Percentiles rank a stretch among this genome's conserved stretches.
phyloP scores from a whole-genome alignment of 208 protist genomes.

The Crithidia brevicula region DNA sequence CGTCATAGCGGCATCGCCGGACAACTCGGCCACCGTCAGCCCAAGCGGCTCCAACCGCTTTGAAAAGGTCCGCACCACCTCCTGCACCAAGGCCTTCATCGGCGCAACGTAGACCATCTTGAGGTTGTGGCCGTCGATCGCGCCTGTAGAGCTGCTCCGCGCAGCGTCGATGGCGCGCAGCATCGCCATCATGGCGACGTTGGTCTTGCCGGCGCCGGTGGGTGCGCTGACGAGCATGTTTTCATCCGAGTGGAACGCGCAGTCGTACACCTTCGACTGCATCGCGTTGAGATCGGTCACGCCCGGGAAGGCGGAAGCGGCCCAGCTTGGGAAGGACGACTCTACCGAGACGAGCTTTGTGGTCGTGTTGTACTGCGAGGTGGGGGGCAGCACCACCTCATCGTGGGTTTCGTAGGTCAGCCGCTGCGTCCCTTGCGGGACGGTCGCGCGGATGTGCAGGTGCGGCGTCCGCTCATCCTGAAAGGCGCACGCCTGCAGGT shows the following conservation, averaged over 20 bases:
- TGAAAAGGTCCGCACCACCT: slow-evolving; percentile 98
- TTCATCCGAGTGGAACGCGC: slow-evolving; percentile 93
- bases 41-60: slow-evolving; percentile 93
- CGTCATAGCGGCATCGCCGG: slow-evolving; percentile 97
- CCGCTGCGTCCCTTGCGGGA: slow-evolving; percentile 73
- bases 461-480: slow-evolving; percentile 85
- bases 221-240: slow-evolving; percentile 99
- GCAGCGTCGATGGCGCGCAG: slow-evolving; percentile 88
- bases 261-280: slow-evolving; percentile 95
- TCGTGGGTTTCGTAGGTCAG: slow-evolving; percentile 86
- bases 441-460: slow-evolving; percentile 62
- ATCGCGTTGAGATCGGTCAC: slow-evolving; percentile 95
- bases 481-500: slow-evolving; percentile 79
- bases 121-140: slow-evolving; percentile 56
- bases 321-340: slow-evolving; percentile 72
- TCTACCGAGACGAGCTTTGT: slow-evolving; percentile 35
- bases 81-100: slow-evolving; percentile 99
- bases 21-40: slow-evolving; percentile 97
- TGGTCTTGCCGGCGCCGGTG: slow-evolving; percentile 99
- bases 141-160: slow-evolving; percentile 16
- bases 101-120: slow-evolving; percentile 99
- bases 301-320: slow-evolving; percentile 57
- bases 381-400: slow-evolving; percentile 83
- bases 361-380: slow-evolving; percentile 48
- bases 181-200: slow-evolving; percentile 99